Evolutionary conservation across 805 yeast genomes (phyloP).

Genomic region (Scheffersomyces lignosus): DNA sequence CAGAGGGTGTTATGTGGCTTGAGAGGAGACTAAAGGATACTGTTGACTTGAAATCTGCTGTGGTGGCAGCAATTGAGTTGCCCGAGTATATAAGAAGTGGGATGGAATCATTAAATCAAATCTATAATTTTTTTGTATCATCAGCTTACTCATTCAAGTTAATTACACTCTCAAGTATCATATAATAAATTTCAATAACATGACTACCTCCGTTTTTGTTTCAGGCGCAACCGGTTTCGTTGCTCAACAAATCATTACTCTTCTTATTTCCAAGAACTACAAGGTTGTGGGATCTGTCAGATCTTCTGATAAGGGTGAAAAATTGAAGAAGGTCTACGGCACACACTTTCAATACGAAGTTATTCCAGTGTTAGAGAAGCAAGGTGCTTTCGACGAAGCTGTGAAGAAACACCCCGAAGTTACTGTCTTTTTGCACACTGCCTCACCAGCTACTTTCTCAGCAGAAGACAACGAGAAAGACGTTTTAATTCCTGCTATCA

Average conservation of each 20-base stretch:
- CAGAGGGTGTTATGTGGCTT: too few relatives aligned
- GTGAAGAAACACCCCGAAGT: conserved; percentile 25
- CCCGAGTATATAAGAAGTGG: too few relatives aligned
- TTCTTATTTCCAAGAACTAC: conserved; percentile 40
- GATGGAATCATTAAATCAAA: too few relatives aligned
- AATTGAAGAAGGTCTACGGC: conserved; percentile 11
- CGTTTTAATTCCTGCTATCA: conserved; percentile 24
- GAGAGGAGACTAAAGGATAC: too few relatives aligned
- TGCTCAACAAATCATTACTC: conserved; percentile 49
- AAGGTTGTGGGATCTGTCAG: conserved; percentile 55
- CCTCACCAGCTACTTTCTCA: conserved; percentile 28
- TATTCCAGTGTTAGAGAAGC: conserved; percentile 17
- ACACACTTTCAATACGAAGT: conserved; percentile 17
- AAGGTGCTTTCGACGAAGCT: conserved; percentile 25
- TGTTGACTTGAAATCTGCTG: too few relatives aligned
- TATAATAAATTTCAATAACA: too few relatives aligned
- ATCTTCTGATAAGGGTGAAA: conserved; percentile 21
- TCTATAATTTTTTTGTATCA: too few relatives aligned
- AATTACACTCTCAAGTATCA: too few relatives aligned
- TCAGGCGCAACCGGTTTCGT: conserved; percentile 57
- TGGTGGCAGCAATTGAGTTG: too few relatives aligned
- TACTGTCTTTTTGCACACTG: conserved; percentile 26
- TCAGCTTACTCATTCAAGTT: too few relatives aligned
- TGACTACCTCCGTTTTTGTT: conserved; percentile 43
- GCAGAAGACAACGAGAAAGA: conserved; percentile 16